Conservation (phyloP, 2,329 filamentous ascomycete genomes). For the Scedosporium aurantiacum region DNA sequence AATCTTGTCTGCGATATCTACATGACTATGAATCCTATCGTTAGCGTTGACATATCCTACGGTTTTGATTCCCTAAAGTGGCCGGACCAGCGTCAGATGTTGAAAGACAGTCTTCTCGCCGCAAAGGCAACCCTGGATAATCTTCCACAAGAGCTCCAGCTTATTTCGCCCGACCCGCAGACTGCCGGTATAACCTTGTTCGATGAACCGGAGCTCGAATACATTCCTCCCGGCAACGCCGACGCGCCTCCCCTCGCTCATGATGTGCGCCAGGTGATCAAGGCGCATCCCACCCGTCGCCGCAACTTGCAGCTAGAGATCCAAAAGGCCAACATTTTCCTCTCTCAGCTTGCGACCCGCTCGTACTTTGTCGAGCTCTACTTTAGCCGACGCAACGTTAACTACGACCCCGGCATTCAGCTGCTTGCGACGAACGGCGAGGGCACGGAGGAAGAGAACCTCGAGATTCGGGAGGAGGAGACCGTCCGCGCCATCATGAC, state of each 20-base stretch:
- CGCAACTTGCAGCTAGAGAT: conserved; percentile 69
- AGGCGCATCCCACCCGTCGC: conserved; percentile 36
- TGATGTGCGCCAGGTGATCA: conserved; percentile 39
- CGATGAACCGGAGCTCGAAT: conserved; percentile 18
- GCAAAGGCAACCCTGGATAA: conserved; percentile 59
- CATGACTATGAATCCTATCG: conserved; percentile 65
- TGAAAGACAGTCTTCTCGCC: conserved; percentile 58
- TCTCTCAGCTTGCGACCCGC: conserved; percentile 67
- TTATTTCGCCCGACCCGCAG: conserved; percentile 28
- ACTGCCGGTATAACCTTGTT: conserved; percentile 11
- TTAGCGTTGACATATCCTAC: conserved; percentile 73
- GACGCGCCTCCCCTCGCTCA: conserved; percentile 10
- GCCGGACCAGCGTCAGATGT: conserved; percentile 62
- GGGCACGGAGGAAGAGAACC: conserved; percentile 24
- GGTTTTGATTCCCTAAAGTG: conserved; percentile 68
- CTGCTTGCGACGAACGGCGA: conserved; percentile 21
- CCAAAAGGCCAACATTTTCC: conserved; percentile 83
- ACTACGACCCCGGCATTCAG: conserved; percentile 28
- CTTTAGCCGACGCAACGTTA: conserved; percentile 60
- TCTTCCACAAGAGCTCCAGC: conserved; percentile 57
- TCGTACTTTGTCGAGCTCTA: conserved; percentile 83
- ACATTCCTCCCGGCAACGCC: conserved; percentile 5
- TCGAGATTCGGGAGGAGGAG: conserved; percentile 27
- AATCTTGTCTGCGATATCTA: conserved; percentile 71
- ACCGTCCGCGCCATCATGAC: conserved; percentile 54